Evolutionary conservation across 768 basidiomycete species (phyloP).

Genomic region (Mycena olivaceomarginata): DNA sequence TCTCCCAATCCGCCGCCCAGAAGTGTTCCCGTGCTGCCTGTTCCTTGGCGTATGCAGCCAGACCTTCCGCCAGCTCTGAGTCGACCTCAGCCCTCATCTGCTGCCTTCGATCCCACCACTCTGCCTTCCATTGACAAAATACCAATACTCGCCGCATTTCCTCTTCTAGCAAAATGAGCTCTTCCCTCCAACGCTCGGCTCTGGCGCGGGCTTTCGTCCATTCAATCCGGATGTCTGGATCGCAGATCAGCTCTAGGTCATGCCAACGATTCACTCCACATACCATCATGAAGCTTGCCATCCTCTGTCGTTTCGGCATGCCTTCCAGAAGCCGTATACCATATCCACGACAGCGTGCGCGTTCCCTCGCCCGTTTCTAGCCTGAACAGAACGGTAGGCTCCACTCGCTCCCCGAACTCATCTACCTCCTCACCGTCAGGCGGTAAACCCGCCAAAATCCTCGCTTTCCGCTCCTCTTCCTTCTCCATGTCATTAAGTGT

Average conservation of each 20-base stretch:
- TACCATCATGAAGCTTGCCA: constrained; percentile 34
- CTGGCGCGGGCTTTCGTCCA: constrained; percentile 51
- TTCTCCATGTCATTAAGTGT: constrained; percentile 44
- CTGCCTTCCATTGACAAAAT: constrained; percentile 41
- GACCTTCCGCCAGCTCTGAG: constrained; percentile 6
- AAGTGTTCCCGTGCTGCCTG: constrained; percentile 3
- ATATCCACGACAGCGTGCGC: constrained; percentile 44
- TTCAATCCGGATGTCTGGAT: constrained; percentile 46
- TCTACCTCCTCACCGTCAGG: not conserved
- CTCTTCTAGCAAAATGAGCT: constrained; percentile 47
- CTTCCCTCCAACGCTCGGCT: constrained; percentile 50
- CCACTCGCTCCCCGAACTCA: constrained; percentile 3
- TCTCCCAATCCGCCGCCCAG: not conserved
- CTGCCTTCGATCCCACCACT: constrained; percentile 28
- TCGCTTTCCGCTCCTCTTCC: constrained; percentile 34
- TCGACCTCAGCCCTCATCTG: not conserved
- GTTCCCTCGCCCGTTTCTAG: constrained; percentile 39
- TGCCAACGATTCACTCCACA: not conserved
- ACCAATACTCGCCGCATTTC: constrained; percentile 51
- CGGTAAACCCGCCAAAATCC: constrained; percentile 27
- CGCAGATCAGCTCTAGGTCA: not conserved
- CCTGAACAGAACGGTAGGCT: constrained; percentile 17
- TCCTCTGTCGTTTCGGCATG: not conserved
- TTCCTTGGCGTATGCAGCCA: constrained; percentile 6
- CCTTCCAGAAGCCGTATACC: constrained; percentile 26